phyloP scores from a whole-genome alignment of 2,329 filamentous ascomycete genomes.

The Aspergillus amoenus region DNA sequence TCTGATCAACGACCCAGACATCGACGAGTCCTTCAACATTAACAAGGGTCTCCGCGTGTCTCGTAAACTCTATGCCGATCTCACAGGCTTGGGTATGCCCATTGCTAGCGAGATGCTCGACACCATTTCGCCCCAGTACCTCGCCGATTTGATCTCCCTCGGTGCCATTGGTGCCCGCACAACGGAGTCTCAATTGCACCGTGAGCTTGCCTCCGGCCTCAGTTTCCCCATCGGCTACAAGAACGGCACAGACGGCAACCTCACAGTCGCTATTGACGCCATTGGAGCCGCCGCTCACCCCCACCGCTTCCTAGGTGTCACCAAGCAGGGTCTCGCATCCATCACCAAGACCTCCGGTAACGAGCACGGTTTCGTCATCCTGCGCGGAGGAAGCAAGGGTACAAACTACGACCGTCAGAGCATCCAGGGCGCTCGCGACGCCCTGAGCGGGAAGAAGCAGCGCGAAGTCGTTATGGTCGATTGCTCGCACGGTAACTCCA shows the following conservation, averaged over 20 bases:
- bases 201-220: conserved; percentile 89
- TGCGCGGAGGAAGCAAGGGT: conserved; percentile 85
- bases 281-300: conserved; percentile 68
- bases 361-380: conserved; percentile 95
- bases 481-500: conserved; percentile 97
- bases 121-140: conserved; percentile 96
- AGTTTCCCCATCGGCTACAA: conserved; percentile 99
- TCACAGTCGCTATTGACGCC: conserved; percentile 90
- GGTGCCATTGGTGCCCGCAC: conserved; percentile 95
- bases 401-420: conserved; percentile 90
- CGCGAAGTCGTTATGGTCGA: conserved; percentile 94
- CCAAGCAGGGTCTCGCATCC: conserved; percentile 92
- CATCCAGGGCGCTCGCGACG: conserved; percentile 76
- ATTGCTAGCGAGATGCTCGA: conserved; percentile 98
- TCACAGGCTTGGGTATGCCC: conserved; percentile 84
- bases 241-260: conserved; percentile 93
- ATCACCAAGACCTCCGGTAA: conserved; percentile 93
- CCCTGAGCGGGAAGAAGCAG: conserved; percentile 77
- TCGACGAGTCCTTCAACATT: conserved; percentile 96
- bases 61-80: conserved; percentile 88
- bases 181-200: conserved; percentile 93
- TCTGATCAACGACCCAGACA: conserved; percentile 97
- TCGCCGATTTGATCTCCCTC: conserved; percentile 91
- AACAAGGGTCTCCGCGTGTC: conserved; percentile 95
- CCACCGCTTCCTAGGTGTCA: conserved; percentile 98